A percentile compares a stretch with the other conserved stretches of the same genome.
These are phyloP conservation scores for Linnemannia elongata DNA, from an alignment of 192 early-diverging fungal genomes.

Conservation along the genomic window DNA sequence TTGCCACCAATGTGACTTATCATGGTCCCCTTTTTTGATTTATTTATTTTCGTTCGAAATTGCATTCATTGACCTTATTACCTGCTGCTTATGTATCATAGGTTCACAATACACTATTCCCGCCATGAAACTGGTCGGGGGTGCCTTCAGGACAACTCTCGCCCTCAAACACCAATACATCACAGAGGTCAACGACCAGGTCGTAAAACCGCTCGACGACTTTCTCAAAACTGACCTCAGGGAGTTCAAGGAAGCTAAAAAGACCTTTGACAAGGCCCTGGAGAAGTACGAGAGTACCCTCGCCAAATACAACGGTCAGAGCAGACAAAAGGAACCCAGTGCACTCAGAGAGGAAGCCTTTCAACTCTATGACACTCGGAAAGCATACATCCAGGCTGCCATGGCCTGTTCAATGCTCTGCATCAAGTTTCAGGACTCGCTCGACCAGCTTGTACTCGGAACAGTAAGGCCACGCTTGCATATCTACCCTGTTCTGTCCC, in stretches of 20 bases:
- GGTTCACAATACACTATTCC: constrained; percentile 59
- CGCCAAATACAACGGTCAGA: constrained; percentile 67
- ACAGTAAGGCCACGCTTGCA: constrained; percentile 35
- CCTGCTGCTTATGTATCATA: neutral
- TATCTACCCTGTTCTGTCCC: neutral
- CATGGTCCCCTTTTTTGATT: neutral
- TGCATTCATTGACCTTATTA: neutral
- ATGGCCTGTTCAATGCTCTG: constrained; percentile 69
- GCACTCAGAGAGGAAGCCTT: constrained; percentile 79
- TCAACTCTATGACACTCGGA: constrained; percentile 75
- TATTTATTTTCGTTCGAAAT: neutral
- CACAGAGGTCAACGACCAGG: constrained; percentile 69
- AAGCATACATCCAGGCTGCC: constrained; percentile 69
- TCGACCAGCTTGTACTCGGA: constrained; percentile 67
- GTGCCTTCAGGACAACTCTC: constrained; percentile 60
- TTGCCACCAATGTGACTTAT: constrained; percentile 5
- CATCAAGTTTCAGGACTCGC: constrained; percentile 66
- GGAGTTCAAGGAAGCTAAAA: constrained; percentile 71
- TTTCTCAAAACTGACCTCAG: constrained; percentile 74
- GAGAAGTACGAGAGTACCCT: constrained; percentile 76
- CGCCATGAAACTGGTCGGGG: constrained; percentile 58
- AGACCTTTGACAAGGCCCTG: constrained; percentile 58
- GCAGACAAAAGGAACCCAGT: constrained; percentile 75
- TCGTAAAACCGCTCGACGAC: constrained; percentile 69
- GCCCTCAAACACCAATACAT: constrained; percentile 66